These are phyloP conservation scores for Rhizopus sp. DNA, from an alignment of 371 early-diverging fungal genomes.

Conservation along the genomic window DNA sequence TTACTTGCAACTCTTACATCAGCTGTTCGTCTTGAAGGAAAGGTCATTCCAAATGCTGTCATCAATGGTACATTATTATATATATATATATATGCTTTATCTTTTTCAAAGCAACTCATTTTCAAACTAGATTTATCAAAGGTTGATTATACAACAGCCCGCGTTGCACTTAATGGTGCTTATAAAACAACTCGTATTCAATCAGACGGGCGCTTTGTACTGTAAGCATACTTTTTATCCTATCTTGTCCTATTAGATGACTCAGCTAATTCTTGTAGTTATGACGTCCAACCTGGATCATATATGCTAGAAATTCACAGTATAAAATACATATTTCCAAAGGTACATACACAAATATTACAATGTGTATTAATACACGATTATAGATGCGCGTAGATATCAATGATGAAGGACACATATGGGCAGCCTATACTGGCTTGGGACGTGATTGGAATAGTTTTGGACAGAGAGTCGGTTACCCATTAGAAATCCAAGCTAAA, in stretches of 20 bases:
- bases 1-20: constrained; percentile 10
- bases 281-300: constrained; percentile 38
- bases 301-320: constrained; percentile 51
- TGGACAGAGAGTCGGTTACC: constrained; percentile 38
- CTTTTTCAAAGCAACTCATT: not conserved
- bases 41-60: constrained; percentile 21
- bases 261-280: constrained; percentile 11
- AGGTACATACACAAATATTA: constrained; percentile 21
- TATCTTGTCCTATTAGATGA: not conserved
- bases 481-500: constrained; percentile 45
- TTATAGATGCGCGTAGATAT: constrained; percentile 49
- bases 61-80: constrained; percentile 19
- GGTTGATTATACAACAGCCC: constrained; percentile 19
- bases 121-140: constrained; percentile 15
- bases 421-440: constrained; percentile 37
- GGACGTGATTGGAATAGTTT: constrained; percentile 41
- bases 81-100: not conserved
- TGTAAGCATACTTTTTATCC: constrained; percentile 11
- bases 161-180: constrained; percentile 13
- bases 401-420: constrained; percentile 26
- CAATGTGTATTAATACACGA: not conserved
- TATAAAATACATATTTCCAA: constrained; percentile 46
- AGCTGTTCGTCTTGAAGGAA: constrained; percentile 22
- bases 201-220: constrained; percentile 20
- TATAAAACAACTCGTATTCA: constrained; percentile 13